Evolutionary conservation across 1,284 basidiomycete genomes (phyloP).

Genomic region (Ceratobasidium sp.): DNA sequence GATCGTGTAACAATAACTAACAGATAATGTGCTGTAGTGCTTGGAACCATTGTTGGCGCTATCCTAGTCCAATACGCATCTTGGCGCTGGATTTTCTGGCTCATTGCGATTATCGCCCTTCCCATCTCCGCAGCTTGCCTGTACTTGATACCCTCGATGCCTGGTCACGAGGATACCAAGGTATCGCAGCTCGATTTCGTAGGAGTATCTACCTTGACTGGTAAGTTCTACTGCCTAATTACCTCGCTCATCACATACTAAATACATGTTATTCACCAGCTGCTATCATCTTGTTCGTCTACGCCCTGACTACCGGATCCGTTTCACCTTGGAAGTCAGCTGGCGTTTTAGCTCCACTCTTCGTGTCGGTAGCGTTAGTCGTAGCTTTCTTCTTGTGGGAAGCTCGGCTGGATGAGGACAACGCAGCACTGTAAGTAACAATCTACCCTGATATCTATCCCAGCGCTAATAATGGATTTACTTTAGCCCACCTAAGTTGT

Average conservation of each 20-base stretch:
- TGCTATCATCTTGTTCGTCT: slow-evolving; percentile 59
- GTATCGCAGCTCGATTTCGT: slow-evolving; percentile 51
- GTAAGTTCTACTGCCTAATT: slow-evolving; percentile 43
- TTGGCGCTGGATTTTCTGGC: slow-evolving; percentile 62
- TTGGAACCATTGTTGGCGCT: slow-evolving; percentile 54
- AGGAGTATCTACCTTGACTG: slow-evolving; percentile 52
- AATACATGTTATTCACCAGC: slow-evolving; percentile 45
- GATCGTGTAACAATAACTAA: neutral
- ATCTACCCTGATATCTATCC: neutral
- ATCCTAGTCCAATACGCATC: slow-evolving; percentile 56
- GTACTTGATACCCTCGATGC: slow-evolving; percentile 53
- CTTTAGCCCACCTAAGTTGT: slow-evolving; percentile 55
- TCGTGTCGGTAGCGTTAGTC: slow-evolving; percentile 57
- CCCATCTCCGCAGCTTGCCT: slow-evolving; percentile 54
- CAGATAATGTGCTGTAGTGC: slow-evolving; percentile 47
- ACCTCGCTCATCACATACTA: neutral
- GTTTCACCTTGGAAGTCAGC: slow-evolving; percentile 58
- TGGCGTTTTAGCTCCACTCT: slow-evolving; percentile 57
- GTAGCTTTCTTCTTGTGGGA: slow-evolving; percentile 59
- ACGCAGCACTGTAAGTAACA: slow-evolving; percentile 56
- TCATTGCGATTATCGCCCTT: slow-evolving; percentile 56
- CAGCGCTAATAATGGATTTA: neutral
- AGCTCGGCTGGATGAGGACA: slow-evolving; percentile 53
- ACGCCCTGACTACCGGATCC: slow-evolving; percentile 61
- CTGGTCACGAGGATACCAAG: slow-evolving; percentile 44